Evolutionary conservation across 768 basidiomycete species (phyloP).

Genomic region (Auricularia heimuer): DNA sequence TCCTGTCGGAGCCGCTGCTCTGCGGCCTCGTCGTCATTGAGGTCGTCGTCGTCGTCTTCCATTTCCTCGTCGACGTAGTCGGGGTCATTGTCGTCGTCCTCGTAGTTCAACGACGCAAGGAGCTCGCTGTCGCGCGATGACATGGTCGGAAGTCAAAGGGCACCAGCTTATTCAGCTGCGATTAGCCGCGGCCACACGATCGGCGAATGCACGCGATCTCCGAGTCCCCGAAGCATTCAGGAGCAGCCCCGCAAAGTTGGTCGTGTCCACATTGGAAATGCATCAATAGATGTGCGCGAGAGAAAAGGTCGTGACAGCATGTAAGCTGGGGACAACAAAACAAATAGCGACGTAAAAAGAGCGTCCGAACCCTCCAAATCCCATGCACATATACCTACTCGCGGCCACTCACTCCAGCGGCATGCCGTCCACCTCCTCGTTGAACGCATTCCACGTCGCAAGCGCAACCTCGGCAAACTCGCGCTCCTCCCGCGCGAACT

Average conservation of each 20-base stretch:
- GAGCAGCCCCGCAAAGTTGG: too few species aligned
- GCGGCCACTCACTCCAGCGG: constrained; percentile 55
- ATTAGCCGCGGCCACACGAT: not conserved
- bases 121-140: not conserved
- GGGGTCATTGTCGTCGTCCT: constrained; percentile 1
- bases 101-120: not conserved
- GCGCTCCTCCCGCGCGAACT: constrained; percentile 65
- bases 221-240: too few species aligned
- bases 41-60: constrained; percentile 21
- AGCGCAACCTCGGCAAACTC: constrained; percentile 53
- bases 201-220: too few species aligned
- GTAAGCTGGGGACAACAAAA: too few species aligned
- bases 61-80: constrained; percentile 25
- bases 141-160: not conserved
- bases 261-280: too few species aligned
- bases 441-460: constrained; percentile 66
- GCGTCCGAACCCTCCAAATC: too few species aligned
- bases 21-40: constrained; percentile 8
- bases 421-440: constrained; percentile 67
- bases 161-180: not conserved
- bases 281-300: too few species aligned
- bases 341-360: too few species aligned
- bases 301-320: too few species aligned
- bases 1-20: not conserved
- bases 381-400: too few species aligned